Evolutionary conservation across 176 grass and related monocot species (phyloP), one percentile per base, ranked within the genome.

Genomic region (Zea luxurians): DNA sequence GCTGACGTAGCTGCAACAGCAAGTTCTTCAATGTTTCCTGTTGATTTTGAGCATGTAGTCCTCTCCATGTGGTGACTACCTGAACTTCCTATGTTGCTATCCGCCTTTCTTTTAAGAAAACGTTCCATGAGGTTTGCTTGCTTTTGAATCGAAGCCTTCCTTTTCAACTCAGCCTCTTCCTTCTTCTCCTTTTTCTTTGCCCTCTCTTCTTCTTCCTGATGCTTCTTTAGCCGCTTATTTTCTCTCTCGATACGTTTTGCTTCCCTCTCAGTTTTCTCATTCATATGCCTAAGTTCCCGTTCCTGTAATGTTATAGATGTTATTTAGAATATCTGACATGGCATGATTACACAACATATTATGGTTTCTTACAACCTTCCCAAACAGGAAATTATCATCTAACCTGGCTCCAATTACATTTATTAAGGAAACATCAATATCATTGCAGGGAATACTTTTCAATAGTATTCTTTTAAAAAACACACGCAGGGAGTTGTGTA

Each of bases 101-200:
- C 46, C 13, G 83, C 80, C 44, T 90, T 87, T 62, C 68, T 75
- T 71, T 76, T 93, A 44, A 93, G 66, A 61, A 93, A 86, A 34
- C 75, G 58, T 58, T 93, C 82, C 91, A 93, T 93, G 73, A 93
- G 76, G 64, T 41, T 83, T 38, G 85, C 88, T 74, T 93, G 91
- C 66, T 88, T 93, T 75, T 84, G 64, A 49, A 87, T 65, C 59
- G 34, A 38, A 59, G 68, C 70, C 62, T 85, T 68, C 35, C 74
- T 87, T 70, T 83, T 93, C 67, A 86, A 61, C 65, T 88, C 85
- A 18, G 82, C 82, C 46, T 90, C 74, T 86, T 90, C 82, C 66
- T 90, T 90, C 53, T 85, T 74, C 64, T 60, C 78, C 66, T 82
- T 76, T 47, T 78, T 86, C 67, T 85, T 79, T 76, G 82, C 84